phyloP scores from a whole-genome alignment of 31 red algal species.

The Asparagopsis taxiformis region DNA sequence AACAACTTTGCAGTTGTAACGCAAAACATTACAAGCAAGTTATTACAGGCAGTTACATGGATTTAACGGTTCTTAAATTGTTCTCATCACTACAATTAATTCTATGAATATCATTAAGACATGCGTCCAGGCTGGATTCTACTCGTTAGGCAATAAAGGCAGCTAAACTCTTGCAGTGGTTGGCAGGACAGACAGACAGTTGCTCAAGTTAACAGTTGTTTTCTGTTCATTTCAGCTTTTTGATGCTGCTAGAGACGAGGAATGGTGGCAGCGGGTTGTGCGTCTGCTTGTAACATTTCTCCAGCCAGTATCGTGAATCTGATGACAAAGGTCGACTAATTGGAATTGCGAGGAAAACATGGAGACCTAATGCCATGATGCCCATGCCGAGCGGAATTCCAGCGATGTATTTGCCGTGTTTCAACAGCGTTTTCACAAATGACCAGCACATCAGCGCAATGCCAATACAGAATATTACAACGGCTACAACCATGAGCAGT shows the following conservation, averaged over 20 bases:
- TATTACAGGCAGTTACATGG: no score
- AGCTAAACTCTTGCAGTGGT: no score
- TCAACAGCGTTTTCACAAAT: slow-evolving; percentile 57
- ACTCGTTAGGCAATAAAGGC: no score
- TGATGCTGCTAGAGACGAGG: slow-evolving; percentile 38
- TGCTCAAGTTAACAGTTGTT: no score
- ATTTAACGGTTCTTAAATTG: no score
- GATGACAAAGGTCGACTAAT: slow-evolving; percentile 65
- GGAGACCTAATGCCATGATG: slow-evolving; percentile 43
- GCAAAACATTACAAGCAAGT: no score
- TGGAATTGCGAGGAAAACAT: slow-evolving; percentile 65
- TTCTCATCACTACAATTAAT: no score
- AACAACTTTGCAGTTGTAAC: no score
- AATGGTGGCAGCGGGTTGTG: slow-evolving; percentile 77
- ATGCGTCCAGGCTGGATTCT: no score
- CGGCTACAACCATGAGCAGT: slow-evolving; percentile 45
- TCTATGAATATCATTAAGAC: no score
- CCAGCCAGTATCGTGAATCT: slow-evolving; percentile 58
- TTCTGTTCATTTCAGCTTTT: slow-evolving; percentile 38
- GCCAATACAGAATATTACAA: slow-evolving; percentile 35
- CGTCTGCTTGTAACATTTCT: slow-evolving; percentile 62
- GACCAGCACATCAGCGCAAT: slow-evolving; percentile 17
- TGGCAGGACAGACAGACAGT: no score
- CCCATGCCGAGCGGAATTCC: slow-evolving; percentile 40
- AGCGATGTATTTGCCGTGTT: slow-evolving; percentile 57